A percentile compares a stretch with the other conserved stretches of the same genome.
These are phyloP conservation scores for Xerophyta viscosa DNA, from an alignment of 106 monocot genomes.

Conservation along the genomic window DNA sequence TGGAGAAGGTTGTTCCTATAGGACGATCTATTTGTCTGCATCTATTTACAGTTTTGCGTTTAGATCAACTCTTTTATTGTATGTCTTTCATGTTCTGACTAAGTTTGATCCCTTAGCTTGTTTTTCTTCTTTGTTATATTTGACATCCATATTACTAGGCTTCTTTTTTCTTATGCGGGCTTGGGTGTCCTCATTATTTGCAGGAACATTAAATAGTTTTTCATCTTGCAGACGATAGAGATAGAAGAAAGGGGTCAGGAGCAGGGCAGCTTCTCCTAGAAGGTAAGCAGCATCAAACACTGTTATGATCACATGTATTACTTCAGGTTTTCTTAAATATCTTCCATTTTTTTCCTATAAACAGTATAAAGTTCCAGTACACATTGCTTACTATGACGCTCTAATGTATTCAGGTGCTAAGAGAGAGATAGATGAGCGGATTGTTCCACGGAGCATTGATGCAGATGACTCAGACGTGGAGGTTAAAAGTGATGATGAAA, in stretches of 20 bases:
- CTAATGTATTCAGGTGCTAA: conserved; percentile 48
- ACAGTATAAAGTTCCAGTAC: not conserved
- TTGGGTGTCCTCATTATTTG: not conserved
- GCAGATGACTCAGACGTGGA: conserved; percentile 97
- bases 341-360: not conserved
- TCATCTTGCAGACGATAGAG: conserved; percentile 72
- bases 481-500: conserved; percentile 77
- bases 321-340: not conserved
- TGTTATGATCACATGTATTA: not conserved
- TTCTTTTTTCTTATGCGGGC: not conserved
- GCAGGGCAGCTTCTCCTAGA: conserved; percentile 70
- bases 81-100: no score
- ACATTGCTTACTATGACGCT: not conserved
- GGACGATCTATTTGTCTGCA: no score
- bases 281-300: conserved; percentile 26
- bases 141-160: not conserved
- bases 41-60: no score
- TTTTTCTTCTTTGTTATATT: no score
- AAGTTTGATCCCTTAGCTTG: no score
- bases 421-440: conserved; percentile 75
- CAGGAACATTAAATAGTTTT: not conserved
- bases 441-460: conserved; percentile 76
- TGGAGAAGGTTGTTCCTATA: no score
- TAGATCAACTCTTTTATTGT: no score
- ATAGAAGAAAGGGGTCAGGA: conserved; percentile 56